A percentile compares a stretch with the other conserved stretches of the same genome.
These are phyloP conservation scores for Mucor sp. DNA, from an alignment of 371 early-diverging fungal genomes.

Conservation along the genomic window DNA sequence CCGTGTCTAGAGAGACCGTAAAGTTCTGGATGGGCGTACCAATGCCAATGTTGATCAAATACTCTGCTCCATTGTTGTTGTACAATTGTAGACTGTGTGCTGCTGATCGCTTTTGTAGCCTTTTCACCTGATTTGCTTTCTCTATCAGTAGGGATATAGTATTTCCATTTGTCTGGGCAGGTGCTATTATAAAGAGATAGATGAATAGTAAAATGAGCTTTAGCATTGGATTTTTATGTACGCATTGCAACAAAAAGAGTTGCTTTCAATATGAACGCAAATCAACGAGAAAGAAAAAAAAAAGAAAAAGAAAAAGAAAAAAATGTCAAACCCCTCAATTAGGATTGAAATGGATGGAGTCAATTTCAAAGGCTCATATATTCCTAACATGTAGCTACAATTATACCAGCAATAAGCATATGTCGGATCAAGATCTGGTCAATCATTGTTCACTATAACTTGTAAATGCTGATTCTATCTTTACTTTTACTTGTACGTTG, in stretches of 20 bases:
- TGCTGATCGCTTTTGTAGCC: background rate
- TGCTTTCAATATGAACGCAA: background rate
- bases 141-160: conserved; percentile 3
- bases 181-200: background rate
- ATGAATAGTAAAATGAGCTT: background rate
- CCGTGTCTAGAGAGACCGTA: conserved; percentile 24
- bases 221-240: background rate
- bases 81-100: conserved; percentile 5
- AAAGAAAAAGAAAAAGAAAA: no score
- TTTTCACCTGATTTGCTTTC: background rate
- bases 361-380: no score
- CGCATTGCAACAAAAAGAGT: background rate
- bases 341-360: no score
- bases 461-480: no score
- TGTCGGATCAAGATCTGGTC: no score
- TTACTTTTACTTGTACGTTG: no score
- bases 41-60: conserved; percentile 16
- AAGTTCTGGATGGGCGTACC: conserved; percentile 25
- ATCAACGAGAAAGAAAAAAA: background rate
- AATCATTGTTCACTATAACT: no score
- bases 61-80: conserved; percentile 18
- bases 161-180: background rate
- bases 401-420: no score
- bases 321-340: no score
- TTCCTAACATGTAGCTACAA: no score